Evolutionary conservation across 2,329 filamentous ascomycete species (phyloP).

Genomic region (Paecilomyces dactylethromorphus): DNA sequence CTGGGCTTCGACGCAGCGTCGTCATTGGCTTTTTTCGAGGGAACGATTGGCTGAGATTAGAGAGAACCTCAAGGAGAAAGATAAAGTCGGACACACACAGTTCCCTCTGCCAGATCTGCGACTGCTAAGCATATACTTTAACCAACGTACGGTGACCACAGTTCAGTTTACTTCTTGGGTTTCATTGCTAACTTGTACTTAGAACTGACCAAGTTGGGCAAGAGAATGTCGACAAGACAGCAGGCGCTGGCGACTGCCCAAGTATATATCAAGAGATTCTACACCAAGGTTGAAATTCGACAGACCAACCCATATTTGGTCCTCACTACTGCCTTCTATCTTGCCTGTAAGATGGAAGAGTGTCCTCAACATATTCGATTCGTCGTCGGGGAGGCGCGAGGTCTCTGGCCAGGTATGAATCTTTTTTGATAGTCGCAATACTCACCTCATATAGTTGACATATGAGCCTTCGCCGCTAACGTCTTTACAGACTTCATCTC

Average conservation of each 20-base stretch:
- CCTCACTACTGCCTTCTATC: constrained; percentile 85
- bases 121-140: constrained; percentile 85
- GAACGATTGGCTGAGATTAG: constrained; percentile 71
- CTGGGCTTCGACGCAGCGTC: constrained; percentile 89
- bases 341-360: constrained; percentile 98
- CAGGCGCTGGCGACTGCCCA: constrained; percentile 92
- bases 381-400: constrained; percentile 77
- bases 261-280: constrained; percentile 91
- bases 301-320: constrained; percentile 90
- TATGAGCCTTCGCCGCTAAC: constrained; percentile 2
- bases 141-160: constrained; percentile 59
- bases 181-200: constrained; percentile 1
- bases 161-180: background rate
- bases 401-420: constrained; percentile 66
- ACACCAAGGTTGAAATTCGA: constrained; percentile 81
- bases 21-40: constrained; percentile 84
- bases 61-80: constrained; percentile 68
- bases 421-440: constrained; percentile 2
- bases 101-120: constrained; percentile 77
- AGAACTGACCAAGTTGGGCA: constrained; percentile 78
- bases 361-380: constrained; percentile 92
- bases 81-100: constrained; percentile 66
- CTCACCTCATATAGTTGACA: constrained; percentile 6
- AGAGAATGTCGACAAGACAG: constrained; percentile 77
- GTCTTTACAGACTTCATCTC: constrained; percentile 55